A percentile compares a stretch with the other conserved stretches of the same genome.
phyloP scores from a whole-genome alignment of 2,329 filamentous ascomycete genomes.

The Ascochyta lentis region DNA sequence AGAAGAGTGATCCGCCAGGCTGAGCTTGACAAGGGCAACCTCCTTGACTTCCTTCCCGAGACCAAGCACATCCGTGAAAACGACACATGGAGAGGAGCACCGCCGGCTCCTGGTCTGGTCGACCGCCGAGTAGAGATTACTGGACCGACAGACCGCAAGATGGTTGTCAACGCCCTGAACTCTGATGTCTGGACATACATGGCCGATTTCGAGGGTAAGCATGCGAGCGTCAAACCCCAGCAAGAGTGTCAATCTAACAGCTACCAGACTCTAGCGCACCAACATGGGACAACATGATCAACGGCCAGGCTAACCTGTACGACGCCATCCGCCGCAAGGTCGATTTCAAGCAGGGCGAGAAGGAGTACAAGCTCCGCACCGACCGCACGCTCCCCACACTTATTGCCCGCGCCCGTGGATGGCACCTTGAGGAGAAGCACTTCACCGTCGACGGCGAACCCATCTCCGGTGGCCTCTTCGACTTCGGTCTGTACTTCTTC shows the following conservation, averaged over 20 bases:
- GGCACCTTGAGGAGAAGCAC: slow-evolving; percentile 99
- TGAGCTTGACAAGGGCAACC: slow-evolving; percentile 86
- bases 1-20: slow-evolving; percentile 85
- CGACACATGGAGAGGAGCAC: slow-evolving; percentile 89
- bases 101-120: slow-evolving; percentile 88
- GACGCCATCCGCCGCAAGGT: slow-evolving; percentile 92
- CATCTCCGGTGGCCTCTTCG: slow-evolving; percentile 90
- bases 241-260: slow-evolving; percentile 16
- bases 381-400: slow-evolving; percentile 87
- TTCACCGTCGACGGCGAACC: slow-evolving; percentile 94
- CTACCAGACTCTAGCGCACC: slow-evolving; percentile 84
- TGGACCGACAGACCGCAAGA: slow-evolving; percentile 95
- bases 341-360: slow-evolving; percentile 93
- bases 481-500: slow-evolving; percentile 99
- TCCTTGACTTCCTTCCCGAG: slow-evolving; percentile 95
- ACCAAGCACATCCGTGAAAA: slow-evolving; percentile 95
- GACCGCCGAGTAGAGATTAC: slow-evolving; percentile 97
- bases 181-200: slow-evolving; percentile 98
- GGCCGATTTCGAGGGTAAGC: slow-evolving; percentile 94
- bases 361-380: slow-evolving; percentile 96
- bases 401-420: slow-evolving; percentile 92
- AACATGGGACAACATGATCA: slow-evolving; percentile 99
- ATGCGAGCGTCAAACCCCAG: not conserved
- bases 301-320: slow-evolving; percentile 96
- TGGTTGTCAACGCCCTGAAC: slow-evolving; percentile 98